phyloP scores from a whole-genome alignment of 768 basidiomycete species.

The Lactarius indigo region DNA sequence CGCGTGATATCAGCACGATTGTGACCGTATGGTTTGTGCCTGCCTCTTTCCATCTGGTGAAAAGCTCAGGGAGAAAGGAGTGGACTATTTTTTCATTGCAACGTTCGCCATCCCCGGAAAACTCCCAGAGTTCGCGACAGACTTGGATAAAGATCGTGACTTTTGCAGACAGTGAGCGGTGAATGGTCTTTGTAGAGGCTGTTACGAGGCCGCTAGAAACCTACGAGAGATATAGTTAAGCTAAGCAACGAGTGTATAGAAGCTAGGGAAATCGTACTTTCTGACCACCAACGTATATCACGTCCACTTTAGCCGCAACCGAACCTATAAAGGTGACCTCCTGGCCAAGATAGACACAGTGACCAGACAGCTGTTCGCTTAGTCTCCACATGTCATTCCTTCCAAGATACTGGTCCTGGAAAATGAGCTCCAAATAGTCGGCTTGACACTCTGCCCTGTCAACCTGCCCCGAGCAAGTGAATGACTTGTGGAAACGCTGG shows the following conservation, averaged over 20 bases:
- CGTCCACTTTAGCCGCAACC: slow-evolving; percentile 77
- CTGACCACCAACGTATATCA: slow-evolving; percentile 66
- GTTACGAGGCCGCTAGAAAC: slow-evolving; percentile 81
- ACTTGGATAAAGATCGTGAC: slow-evolving; percentile 95
- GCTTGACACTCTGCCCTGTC: slow-evolving; percentile 60
- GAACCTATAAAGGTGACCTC: slow-evolving; percentile 83
- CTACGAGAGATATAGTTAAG: slow-evolving; percentile 35
- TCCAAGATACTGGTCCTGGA: slow-evolving; percentile 93
- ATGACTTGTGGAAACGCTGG: neutral
- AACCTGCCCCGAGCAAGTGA: slow-evolving; percentile 45
- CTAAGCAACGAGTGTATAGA: neutral
- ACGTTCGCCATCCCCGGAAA: slow-evolving; percentile 92
- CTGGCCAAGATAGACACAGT: slow-evolving; percentile 80
- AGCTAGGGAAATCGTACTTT: slow-evolving; percentile 42
- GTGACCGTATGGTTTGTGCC: slow-evolving; percentile 92
- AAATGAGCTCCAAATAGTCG: slow-evolving; percentile 84
- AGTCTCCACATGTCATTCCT: slow-evolving; percentile 97
- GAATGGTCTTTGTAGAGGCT: slow-evolving; percentile 80
- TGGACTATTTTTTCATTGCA: slow-evolving; percentile 98
- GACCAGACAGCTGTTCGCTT: slow-evolving; percentile 73
- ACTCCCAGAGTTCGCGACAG: slow-evolving; percentile 94
- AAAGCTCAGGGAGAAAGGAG: slow-evolving; percentile 89
- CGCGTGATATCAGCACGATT: slow-evolving; percentile 90
- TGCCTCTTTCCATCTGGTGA: slow-evolving; percentile 77
- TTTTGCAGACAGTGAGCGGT: slow-evolving; percentile 86